Base-by-base conservation (phyloP, 345 rosid species). In the Brassica carinata region DNA sequence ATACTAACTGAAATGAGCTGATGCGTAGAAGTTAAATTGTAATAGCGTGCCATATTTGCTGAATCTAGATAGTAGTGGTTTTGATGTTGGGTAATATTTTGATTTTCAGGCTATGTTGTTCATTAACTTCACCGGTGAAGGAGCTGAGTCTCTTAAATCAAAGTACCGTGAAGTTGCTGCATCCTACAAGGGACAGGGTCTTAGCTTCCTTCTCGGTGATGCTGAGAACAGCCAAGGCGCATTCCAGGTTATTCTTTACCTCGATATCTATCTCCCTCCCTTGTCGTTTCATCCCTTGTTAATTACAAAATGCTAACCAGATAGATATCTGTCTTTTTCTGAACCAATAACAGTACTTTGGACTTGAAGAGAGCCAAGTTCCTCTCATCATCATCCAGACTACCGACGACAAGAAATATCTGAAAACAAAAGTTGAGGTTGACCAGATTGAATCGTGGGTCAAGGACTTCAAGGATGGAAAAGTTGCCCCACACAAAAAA, bases 151-250 rank as follows among this genome's bases (percentile, higher is more conserved):
- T 65, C 77, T 90, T 31, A 85, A 85, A 72, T 81, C 90, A 73
- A 92, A 86, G 73, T 96, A 88, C 84, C 90, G 83, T 40, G 92
- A 86, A 77, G 88, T 90, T 69, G 97, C 98, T 70, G 83, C 81
- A 77, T 86, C 90, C 82, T 84, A 81, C 88, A 96, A 84, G 81
- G 94, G 94, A 78, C 75, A 89, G 59, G 94, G 92, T 75, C 73
- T 91, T 43, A 69, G 86, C 85, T 96, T 96, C 87, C 87, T 96
- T 85, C 48, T 92, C 81, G 98, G 99, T 77, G 97, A 96, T 79
- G 69, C 89, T n/a, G 98, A 93, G 67, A 91, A 89, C 70, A 90
- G 96, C 87, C 87, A 93, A 88, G 91, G 88, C 68, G 98, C 97
- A 64, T 86, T 96, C 82, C 96, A 96, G 99, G 99, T 96, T 68